Base-by-base conservation (phyloP, 805 yeast genomes). In the Ogataea angusta region DNA sequence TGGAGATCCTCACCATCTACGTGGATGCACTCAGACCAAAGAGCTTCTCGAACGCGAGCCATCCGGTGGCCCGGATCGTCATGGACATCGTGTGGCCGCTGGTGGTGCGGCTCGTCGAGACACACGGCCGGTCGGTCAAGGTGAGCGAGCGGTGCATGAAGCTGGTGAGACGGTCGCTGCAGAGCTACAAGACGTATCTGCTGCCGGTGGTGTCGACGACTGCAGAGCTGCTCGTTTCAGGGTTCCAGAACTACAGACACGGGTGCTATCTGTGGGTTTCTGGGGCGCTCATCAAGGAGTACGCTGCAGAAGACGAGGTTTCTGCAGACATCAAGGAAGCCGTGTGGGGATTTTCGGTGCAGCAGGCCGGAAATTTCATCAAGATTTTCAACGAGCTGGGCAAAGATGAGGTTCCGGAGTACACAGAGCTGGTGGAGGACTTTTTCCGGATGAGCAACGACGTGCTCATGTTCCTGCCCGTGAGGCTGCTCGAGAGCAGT, bases 201-300 rank as follows among this genome's bases (percentile, higher is more conserved):
- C 57, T 68, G 16, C 81, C 85, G 3, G 68, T 85, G 17, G 66
- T 90, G 14, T 75, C 79, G 3, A 70, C 76, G 10, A 73, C 88
- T 27, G 87, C 88, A 1, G 80, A 74, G 40, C 63, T 82, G 35
- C 70, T 89, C 40, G 82, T 77, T 15, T 70, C 72, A 27, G 93
- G 95, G 1, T 90, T 88, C 64, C 72, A 78, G 32, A 64, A 66
- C 19, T 82, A 83, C 15, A 75, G 79, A 25, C 76, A 67, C 54
- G 97, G 96, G 4, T 86, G 95, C 59, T 89, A 83, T 57, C 65
- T 90, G 41, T 90, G 95, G 93, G 91, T 86, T 10, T 82, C 95
- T 2, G 97, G 96, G 7, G 72, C 84, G 8, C 67, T 89, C 19
- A 78, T 85, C 38, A 77, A 85, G 42, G 91, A 86, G 45, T 90